Evolutionary conservation across 2,329 filamentous ascomycete genomes (phyloP).

Genomic region (Orbilia oligospora): DNA sequence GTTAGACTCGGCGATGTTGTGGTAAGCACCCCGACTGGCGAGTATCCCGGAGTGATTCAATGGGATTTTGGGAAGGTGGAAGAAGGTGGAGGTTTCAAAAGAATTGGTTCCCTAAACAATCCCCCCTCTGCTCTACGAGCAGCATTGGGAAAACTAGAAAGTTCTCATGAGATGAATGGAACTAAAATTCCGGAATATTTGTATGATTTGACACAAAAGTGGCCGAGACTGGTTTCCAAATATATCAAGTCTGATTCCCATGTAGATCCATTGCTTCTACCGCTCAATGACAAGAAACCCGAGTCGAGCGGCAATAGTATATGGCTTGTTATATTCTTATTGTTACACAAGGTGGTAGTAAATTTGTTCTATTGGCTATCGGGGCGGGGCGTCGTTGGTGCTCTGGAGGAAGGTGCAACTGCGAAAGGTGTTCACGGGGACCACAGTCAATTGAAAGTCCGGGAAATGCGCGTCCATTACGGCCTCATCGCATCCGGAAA

Average conservation of each 20-base stretch:
- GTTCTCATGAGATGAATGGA: conserved; percentile 1
- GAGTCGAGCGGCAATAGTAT: too few relatives aligned
- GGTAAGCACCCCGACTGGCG: conserved; percentile 5
- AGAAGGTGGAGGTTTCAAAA: conserved; percentile 2
- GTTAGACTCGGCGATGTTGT: conserved; percentile 25
- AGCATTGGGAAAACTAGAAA: conserved; percentile 19
- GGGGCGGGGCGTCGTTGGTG: too few relatives aligned
- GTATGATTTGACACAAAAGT: conserved; percentile 9
- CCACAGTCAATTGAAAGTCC: too few relatives aligned
- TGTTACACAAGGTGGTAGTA: too few relatives aligned
- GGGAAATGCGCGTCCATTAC: conserved; percentile 19
- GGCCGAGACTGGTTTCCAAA: not conserved
- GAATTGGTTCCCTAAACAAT: conserved; percentile 17
- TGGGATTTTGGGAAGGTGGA: conserved; percentile 35
- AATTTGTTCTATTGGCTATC: too few relatives aligned
- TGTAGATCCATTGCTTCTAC: not conserved
- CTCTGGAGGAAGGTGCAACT: too few relatives aligned
- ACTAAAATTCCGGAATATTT: conserved; percentile 23
- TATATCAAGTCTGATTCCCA: not conserved
- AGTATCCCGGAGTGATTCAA: conserved; percentile 11
- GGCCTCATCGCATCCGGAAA: conserved; percentile 29
- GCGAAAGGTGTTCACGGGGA: too few relatives aligned
- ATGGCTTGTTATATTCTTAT: too few relatives aligned
- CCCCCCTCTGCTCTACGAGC: conserved; percentile 7
- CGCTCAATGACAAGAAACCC: too few relatives aligned